Base-by-base conservation (phyloP, 371 early-diverging fungal species). In the Smittium culicis region DNA sequence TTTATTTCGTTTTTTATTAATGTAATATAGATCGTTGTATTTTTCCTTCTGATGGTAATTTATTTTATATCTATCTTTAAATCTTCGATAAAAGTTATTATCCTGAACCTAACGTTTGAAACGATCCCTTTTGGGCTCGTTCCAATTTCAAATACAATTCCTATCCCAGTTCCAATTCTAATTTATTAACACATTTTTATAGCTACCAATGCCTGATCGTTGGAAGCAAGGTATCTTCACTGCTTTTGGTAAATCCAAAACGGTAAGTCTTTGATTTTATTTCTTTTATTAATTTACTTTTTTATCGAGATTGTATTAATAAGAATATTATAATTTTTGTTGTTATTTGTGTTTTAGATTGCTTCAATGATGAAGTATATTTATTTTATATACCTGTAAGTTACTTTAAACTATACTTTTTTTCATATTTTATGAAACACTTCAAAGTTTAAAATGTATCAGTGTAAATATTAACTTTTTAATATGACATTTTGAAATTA, bases 21-120 rank as follows among this genome's bases (percentile, higher is more conserved):
- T 54, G 17, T 32, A 61, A 27, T 34, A 31, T 66, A 66, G 66
- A 66, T 66, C 45, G 66, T n/a, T 14, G n/a, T n/a, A n/a, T 66
- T 66, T n/a, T 32, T 59, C 8, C 32, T 66, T 14, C 54, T 66
- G 30, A 56, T 66, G 25, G 66, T 66, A 54, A 66, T 16, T 25
- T 28, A 28, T 61, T 17, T 16, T 61, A 28, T n/a, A n/a, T n/a
- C n/a, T n/a, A n/a, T n/a, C n/a, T n/a, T n/a, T n/a, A n/a, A n/a
- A n/a, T 5, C 33, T 54, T 28, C 5, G 25, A 5, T 64, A 54
- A 30, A 64, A 64, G 3, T 28, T 59, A 11, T 31, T 16, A 64
- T 5, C 29, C 11, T 66, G 28, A 24, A 35, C 8, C n/a, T 66
- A 28, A 2, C 17, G 54, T 24, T 14, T 27, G n/a, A 11, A 32